Percentiles rank a stretch among this genome's conserved stretches.
Conservation (phyloP, 108 stramenopile genomes). For the Pseudonitzschia multistriata region DNA sequence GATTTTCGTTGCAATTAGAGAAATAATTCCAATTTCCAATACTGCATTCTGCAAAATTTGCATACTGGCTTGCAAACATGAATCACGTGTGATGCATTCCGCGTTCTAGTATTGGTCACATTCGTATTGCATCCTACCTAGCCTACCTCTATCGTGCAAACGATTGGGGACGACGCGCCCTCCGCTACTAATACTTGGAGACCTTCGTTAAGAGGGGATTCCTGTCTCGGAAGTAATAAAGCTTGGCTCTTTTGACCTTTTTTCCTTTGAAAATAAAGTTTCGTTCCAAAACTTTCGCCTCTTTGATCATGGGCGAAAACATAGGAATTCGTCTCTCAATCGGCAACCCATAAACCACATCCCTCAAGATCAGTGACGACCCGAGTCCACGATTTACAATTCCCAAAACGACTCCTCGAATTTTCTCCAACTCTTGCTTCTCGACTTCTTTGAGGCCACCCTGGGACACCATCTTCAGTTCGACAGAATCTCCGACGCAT, state of each 20-base stretch:
- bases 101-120: no score
- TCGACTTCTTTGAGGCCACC: constrained; percentile 56
- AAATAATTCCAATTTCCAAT: no score
- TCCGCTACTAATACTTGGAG: constrained; percentile 13
- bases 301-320: constrained; percentile 76
- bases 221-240: constrained; percentile 30
- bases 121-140: no score
- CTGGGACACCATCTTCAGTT: constrained; percentile 58
- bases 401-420: constrained; percentile 80
- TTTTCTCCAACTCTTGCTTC: constrained; percentile 53
- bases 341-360: constrained; percentile 75
- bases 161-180: no score
- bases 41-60: no score
- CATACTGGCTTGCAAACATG: no score
- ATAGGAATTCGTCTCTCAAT: constrained; percentile 77
- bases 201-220: constrained; percentile 16
- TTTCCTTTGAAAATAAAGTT: constrained; percentile 87
- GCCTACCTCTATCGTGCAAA: no score
- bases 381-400: constrained; percentile 62
- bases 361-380: constrained; percentile 62
- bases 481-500: constrained; percentile 79
- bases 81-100: no score
- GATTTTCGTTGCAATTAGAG: no score
- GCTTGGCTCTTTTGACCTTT: constrained; percentile 85
- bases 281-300: constrained; percentile 73